Evolutionary conservation across 441 rosid species (phyloP).

Genomic region (Jatropha podagrica): DNA sequence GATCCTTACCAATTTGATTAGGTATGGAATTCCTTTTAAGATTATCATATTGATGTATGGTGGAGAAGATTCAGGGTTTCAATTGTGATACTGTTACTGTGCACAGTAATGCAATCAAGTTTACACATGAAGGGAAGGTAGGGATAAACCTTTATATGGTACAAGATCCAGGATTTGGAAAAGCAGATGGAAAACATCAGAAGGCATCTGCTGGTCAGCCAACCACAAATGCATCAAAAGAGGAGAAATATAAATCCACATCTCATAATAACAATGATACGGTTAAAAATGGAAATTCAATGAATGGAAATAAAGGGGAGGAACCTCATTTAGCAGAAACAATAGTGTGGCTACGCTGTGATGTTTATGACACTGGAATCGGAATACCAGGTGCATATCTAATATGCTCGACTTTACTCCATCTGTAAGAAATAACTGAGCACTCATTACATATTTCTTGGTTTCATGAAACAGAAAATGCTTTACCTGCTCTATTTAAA

Average conservation of each 20-base stretch:
- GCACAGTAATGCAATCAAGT: constrained; percentile 90
- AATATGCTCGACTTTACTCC: neutral
- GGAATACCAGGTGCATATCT: constrained; percentile 80
- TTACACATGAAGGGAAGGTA: constrained; percentile 91
- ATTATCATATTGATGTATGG: neutral
- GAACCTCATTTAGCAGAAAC: constrained; percentile 43
- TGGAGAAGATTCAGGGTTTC: neutral
- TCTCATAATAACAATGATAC: constrained; percentile 34
- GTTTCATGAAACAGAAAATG: constrained; percentile 60
- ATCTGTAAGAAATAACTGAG: neutral
- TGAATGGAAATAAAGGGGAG: constrained; percentile 39
- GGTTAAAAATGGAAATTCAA: constrained; percentile 24
- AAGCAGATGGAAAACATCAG: constrained; percentile 36
- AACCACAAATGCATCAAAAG: constrained; percentile 26
- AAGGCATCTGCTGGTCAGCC: constrained; percentile 31
- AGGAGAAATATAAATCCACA: constrained; percentile 29
- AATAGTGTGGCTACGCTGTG: constrained; percentile 85
- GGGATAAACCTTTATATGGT: constrained; percentile 76
- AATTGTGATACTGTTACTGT: neutral
- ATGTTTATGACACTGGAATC: constrained; percentile 90
- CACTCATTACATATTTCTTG: constrained; percentile 11
- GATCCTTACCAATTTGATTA: constrained; percentile 92
- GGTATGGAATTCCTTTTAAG: constrained; percentile 37
- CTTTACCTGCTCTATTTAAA: constrained; percentile 76
- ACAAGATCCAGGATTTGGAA: constrained; percentile 57